Evolutionary conservation across 257 asterid genomes (phyloP).

Genomic region (Ocimum tenuiflorum): DNA sequence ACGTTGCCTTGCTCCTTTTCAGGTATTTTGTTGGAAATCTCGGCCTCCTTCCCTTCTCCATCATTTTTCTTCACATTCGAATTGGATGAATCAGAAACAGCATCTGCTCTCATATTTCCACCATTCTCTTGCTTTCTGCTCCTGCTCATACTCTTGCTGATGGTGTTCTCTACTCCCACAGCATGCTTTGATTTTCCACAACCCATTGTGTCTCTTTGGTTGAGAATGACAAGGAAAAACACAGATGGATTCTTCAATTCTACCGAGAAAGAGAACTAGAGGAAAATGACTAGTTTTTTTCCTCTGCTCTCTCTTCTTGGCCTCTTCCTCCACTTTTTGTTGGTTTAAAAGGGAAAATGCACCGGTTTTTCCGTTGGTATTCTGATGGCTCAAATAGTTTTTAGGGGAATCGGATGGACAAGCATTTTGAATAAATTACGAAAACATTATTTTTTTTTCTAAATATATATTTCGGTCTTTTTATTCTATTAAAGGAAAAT

Average conservation of each 20-base stretch:
- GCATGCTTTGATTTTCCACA: slow-evolving; percentile 96
- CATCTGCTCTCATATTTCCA: background rate
- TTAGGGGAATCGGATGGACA: slow-evolving; percentile 19
- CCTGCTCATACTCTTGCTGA: slow-evolving; percentile 37
- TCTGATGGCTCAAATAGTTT: slow-evolving; percentile 21
- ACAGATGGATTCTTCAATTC: slow-evolving; percentile 13
- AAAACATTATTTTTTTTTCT: background rate
- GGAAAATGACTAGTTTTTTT: slow-evolving; percentile 23
- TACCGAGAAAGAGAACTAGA: slow-evolving; percentile 18
- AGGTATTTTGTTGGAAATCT: no score
- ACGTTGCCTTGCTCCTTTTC: background rate
- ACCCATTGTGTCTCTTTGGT: slow-evolving; percentile 35
- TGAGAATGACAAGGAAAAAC: background rate
- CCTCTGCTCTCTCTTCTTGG: slow-evolving; percentile 25
- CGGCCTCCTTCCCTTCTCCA: background rate
- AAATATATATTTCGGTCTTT: no score
- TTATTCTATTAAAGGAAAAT: no score
- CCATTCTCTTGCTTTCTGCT: slow-evolving; percentile 12
- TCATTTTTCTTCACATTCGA: slow-evolving; percentile 5
- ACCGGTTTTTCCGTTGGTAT: slow-evolving; percentile 27
- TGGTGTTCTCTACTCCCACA: slow-evolving; percentile 46
- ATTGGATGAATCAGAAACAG: background rate
- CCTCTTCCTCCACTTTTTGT: background rate
- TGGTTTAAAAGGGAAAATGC: slow-evolving; percentile 18
- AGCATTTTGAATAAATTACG: background rate